Evolutionary conservation across 139 green algal genomes (phyloP), one percentile per base, ranked within the genome.

Genomic region (Zygnema circumcarinatum): DNA sequence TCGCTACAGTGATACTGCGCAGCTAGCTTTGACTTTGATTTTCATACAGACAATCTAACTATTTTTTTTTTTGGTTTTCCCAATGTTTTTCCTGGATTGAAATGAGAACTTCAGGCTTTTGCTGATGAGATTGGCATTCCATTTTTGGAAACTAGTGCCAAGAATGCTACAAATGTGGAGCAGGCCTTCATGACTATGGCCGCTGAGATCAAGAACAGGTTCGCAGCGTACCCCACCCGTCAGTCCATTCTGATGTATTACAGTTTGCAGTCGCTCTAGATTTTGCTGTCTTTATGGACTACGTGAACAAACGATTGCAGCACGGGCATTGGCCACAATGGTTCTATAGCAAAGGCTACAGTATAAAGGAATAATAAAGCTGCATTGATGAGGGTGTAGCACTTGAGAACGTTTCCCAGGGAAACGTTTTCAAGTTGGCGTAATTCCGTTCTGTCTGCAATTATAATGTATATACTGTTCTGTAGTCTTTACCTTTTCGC

Each of bases 131-230:
- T 99, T 89, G 97, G 97, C 36, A 98, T 99, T 81, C 97, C 97
- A 21, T 99, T 99, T 94, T 92, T 99, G 40, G 97, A 99, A 93
- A 99, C 97, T 0, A 97, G 93, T 81, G 97, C 97, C 31, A 99
- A 99, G 95, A 97, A 97, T 90, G 95, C 97, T 3, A 98, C 95
- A 3, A 99, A 99, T 90, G 97, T 99, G 2, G 97, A 99, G 93
- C 94, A 98, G 91, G 96, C 97, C 16, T 99, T 99, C 94, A 98
- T 99, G 97, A 98, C 96, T 31, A 99, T 99, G 97, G 97, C 97
- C 21, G 96, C 94, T 67, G 97, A 99, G 91, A 99, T 99, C 93
- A 99, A 99, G 94, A 98, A 98, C 87, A 89, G 85, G 85, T 90
- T 79, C 69, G 73, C 25, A 52, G 31, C 1, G 20, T 56, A 62